Evolutionary conservation across 2,329 filamentous ascomycete genomes (phyloP), one percentile per base, ranked within the genome.

Genomic region (Metarhizium sp.): DNA sequence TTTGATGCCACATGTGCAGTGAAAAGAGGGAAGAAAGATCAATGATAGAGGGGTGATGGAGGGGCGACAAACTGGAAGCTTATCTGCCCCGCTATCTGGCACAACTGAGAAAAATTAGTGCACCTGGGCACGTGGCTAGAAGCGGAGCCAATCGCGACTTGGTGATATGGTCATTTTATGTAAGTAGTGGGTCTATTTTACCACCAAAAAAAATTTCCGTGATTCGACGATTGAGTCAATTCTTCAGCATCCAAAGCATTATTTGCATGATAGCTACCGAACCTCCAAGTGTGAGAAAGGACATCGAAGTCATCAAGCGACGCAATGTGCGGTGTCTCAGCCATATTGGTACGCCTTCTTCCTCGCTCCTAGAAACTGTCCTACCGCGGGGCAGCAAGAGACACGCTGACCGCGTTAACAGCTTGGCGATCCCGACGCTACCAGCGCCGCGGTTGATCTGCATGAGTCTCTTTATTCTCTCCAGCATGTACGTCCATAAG

Each of bases 391-490:
- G 42, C 8, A 45, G 42, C 38, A 45, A 45, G 42, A 45, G 18
- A 32, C 11, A 51, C 30, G 36, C 51, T 53, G 32, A 53, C 42
- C 47, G 3, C 34, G 30, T 30, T 52, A 20, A 20, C 51, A 69
- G 67, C 61, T 69, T 42, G 69, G 68, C 59, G 69, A 71, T 45
- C 20, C 63, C n/a, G 62, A 67, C 38, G 66, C 66, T 61, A 67
- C 62, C 32, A 58, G 50, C 50, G 85, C 84, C 36, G 81, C 82
- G 16, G 75, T 82, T 58, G 85, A 88, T 61, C 74, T 89, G 46
- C 85, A 89, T 67, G 86, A 89, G 69, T 78, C 80, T 45, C 74
- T 88, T n/a, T 88, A 86, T 70, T 83, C 83, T 63, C 80, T 89
- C 10, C 86, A 86, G 67, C 72, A 73, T 59, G 77, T 66, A 45